Evolutionary conservation across 805 yeast genomes (phyloP).

Genomic region (Cyberlindnera mrakii): DNA sequence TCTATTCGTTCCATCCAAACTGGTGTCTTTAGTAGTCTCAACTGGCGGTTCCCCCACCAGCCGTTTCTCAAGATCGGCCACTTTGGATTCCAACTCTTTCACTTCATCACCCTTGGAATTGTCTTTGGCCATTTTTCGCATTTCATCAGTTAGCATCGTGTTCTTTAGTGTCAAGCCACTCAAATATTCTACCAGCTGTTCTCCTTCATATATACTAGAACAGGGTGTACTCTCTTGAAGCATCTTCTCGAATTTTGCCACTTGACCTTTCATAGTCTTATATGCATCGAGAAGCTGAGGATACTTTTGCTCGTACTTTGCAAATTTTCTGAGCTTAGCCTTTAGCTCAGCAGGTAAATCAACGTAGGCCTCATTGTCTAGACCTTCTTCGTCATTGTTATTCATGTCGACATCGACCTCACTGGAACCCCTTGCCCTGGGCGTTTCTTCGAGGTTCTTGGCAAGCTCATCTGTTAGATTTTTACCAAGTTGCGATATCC

Average conservation of each 20-base stretch:
- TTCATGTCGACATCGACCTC: conserved; percentile 1
- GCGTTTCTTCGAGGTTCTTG: conserved; percentile 30
- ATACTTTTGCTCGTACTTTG: conserved; percentile 85
- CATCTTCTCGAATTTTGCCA: conserved; percentile 59
- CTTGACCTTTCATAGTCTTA: conserved; percentile 66
- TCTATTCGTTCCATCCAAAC: no score
- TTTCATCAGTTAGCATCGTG: conserved; percentile 56
- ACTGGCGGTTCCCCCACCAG: no score
- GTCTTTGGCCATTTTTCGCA: conserved; percentile 34
- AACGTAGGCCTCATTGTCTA: conserved; percentile 1
- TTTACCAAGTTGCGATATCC: conserved; percentile 57
- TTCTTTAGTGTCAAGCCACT: conserved; percentile 55
- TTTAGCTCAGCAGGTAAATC: conserved; percentile 49
- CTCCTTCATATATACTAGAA: conserved; percentile 66
- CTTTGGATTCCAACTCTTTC: neutral
- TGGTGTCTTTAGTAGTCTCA: no score
- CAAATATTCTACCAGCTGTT: conserved; percentile 62
- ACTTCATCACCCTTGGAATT: conserved; percentile 1
- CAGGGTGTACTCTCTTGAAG: conserved; percentile 79
- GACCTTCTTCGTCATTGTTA: conserved; percentile 1
- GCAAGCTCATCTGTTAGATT: conserved; percentile 57
- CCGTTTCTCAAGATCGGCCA: neutral
- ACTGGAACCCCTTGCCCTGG: conserved; percentile 4
- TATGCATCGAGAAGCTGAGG: conserved; percentile 83
- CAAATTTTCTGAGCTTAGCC: conserved; percentile 64